These are phyloP conservation scores for Brassica hybrid DNA, from an alignment of 441 rosid species.

Conservation along the genomic window DNA sequence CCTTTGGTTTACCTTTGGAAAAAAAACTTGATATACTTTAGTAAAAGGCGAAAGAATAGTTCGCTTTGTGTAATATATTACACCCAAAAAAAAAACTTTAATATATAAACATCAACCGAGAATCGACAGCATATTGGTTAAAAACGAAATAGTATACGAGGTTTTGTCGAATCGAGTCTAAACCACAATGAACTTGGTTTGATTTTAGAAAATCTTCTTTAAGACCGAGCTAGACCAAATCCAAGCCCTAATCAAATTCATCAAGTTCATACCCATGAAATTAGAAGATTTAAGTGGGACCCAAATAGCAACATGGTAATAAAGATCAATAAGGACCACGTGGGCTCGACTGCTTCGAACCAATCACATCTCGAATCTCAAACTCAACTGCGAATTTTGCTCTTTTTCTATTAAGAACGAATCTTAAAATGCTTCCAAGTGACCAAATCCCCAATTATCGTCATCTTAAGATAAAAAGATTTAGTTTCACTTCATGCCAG, in stretches of 20 bases:
- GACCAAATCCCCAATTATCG: conserved; percentile 41
- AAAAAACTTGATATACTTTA: too few relatives aligned
- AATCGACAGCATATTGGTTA: not conserved
- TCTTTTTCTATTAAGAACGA: conserved; percentile 24
- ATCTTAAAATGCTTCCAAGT: conserved; percentile 38
- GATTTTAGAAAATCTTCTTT: not conserved
- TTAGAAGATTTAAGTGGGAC: conserved; percentile 27
- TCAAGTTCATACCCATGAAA: conserved; percentile 20
- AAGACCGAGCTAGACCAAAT: conserved; percentile 27
- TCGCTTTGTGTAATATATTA: conserved; percentile 74
- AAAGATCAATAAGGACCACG: conserved; percentile 32
- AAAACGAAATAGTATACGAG: not conserved
- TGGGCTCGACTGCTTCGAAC: conserved; percentile 41
- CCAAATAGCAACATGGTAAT: conserved; percentile 27
- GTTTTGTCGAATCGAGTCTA: not conserved
- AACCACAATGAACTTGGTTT: conserved; percentile 10
- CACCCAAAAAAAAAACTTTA: not conserved
- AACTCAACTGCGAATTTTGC: conserved; percentile 24
- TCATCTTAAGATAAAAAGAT: conserved; percentile 34
- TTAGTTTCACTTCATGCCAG: conserved; percentile 38
- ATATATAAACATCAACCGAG: not conserved
- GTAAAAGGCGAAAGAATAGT: conserved; percentile 82
- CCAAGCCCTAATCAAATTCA: conserved; percentile 21
- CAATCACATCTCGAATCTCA: conserved; percentile 43
- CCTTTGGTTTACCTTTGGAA: not conserved